phyloP scores from a whole-genome alignment of 495 filamentous ascomycete species.

The Penicillium angulare region DNA sequence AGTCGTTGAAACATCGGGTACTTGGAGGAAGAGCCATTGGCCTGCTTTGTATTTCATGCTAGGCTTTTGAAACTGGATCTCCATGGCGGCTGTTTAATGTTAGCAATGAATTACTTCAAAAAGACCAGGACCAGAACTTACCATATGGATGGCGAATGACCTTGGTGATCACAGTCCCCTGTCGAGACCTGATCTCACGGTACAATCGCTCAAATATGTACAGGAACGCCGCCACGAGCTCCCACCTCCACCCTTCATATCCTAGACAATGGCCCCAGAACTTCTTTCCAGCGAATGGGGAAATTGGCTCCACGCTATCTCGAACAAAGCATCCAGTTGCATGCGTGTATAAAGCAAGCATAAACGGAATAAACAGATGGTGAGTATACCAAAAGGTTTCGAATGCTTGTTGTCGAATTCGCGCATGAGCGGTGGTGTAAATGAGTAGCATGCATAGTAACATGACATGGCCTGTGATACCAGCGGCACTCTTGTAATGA shows the following conservation, averaged over 20 bases:
- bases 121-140: constrained; percentile 38
- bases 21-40: constrained; percentile 95
- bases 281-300: constrained; percentile 73
- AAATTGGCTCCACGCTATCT: constrained; percentile 65
- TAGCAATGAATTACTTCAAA: not conserved
- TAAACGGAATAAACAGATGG: constrained; percentile 94
- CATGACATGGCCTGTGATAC: constrained; percentile 97
- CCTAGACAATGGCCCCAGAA: constrained; percentile 96
- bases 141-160: constrained; percentile 97
- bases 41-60: constrained; percentile 98
- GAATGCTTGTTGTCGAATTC: constrained; percentile 93
- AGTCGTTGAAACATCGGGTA: constrained; percentile 78
- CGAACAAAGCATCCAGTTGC: constrained; percentile 95
- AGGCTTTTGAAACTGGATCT: constrained; percentile 95
- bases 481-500: constrained; percentile 84
- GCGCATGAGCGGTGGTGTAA: constrained; percentile 92
- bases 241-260: constrained; percentile 97
- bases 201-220: constrained; percentile 90
- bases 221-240: constrained; percentile 78
- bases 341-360: constrained; percentile 92
- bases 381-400: constrained; percentile 99
- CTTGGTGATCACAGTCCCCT: constrained; percentile 84
- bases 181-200: constrained; percentile 79
- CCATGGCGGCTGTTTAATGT: constrained; percentile 71
- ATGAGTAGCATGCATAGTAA: constrained; percentile 97